phyloP scores from a whole-genome alignment of 495 filamentous ascomycete species.

The Glonium stellatum region DNA sequence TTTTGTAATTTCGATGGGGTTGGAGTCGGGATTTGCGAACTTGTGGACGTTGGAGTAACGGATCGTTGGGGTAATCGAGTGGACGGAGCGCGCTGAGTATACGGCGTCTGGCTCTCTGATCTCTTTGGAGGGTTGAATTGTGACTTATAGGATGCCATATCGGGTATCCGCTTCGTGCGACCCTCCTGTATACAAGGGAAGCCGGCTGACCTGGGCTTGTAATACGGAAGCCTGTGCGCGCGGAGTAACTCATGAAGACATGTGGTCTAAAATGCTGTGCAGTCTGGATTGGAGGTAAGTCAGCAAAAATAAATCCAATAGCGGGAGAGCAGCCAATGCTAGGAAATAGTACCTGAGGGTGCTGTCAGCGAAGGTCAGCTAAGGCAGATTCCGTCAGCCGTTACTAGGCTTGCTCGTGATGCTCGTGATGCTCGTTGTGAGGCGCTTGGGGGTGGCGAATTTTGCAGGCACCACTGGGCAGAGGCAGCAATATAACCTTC shows the following conservation, averaged over 20 bases:
- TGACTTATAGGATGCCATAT: slow-evolving; percentile 33
- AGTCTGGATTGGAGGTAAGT: slow-evolving; percentile 5
- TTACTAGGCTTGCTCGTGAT: slow-evolving; percentile 5
- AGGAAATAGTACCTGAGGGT: slow-evolving; percentile 11
- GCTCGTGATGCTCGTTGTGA: slow-evolving; percentile 17
- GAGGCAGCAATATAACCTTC: slow-evolving; percentile 17
- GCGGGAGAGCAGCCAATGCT: slow-evolving; percentile 12
- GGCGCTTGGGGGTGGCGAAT: slow-evolving; percentile 26
- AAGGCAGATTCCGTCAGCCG: slow-evolving; percentile 11
- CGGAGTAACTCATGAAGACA: slow-evolving; percentile 30
- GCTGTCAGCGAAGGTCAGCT: slow-evolving; percentile 26
- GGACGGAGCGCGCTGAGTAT: slow-evolving; percentile 15
- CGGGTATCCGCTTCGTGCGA: slow-evolving; percentile 27
- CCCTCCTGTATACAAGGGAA: slow-evolving; percentile 14
- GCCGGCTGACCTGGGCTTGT: slow-evolving; percentile 23
- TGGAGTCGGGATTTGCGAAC: slow-evolving; percentile 17
- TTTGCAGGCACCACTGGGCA: slow-evolving; percentile 12
- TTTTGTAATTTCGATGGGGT: slow-evolving; percentile 26
- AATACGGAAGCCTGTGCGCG: slow-evolving; percentile 19
- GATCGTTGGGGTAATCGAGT: slow-evolving; percentile 26
- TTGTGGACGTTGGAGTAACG: slow-evolving; percentile 19
- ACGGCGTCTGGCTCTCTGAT: slow-evolving; percentile 22
- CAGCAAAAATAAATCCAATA: slow-evolving; percentile 11
- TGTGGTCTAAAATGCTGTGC: slow-evolving; percentile 13
- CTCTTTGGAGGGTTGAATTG: slow-evolving; percentile 24